Percentiles rank a stretch among this genome's conserved stretches.
phyloP scores from a whole-genome alignment of 2,329 filamentous ascomycete genomes.

The Colletotrichum navitas region DNA sequence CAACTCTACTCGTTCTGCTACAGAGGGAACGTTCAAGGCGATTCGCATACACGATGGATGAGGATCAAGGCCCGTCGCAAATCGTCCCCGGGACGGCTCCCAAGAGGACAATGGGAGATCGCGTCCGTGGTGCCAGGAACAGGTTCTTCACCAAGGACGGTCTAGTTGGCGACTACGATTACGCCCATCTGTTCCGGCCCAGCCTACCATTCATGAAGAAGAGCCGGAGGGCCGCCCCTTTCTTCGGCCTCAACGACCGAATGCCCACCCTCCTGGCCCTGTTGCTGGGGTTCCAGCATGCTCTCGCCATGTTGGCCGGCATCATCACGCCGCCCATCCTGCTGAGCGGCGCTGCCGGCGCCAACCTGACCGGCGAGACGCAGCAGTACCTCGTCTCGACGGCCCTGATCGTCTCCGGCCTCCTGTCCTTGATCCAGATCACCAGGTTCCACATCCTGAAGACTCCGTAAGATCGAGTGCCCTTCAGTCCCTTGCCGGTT shows the following conservation, averaged over 20 bases:
- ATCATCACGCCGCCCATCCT: slow-evolving; percentile 85
- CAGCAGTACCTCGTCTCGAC: slow-evolving; percentile 85
- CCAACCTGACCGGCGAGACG: slow-evolving; percentile 70
- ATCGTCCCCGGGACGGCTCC: slow-evolving; percentile 58
- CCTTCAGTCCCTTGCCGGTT: neutral
- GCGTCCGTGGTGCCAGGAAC: slow-evolving; percentile 51
- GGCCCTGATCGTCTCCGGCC: slow-evolving; percentile 81
- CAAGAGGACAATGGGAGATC: slow-evolving; percentile 50
- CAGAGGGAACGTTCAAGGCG: neutral
- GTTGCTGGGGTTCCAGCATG: slow-evolving; percentile 83
- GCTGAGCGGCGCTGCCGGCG: slow-evolving; percentile 70
- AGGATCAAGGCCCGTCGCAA: slow-evolving; percentile 65
- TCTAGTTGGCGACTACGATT: slow-evolving; percentile 88
- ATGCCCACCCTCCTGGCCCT: slow-evolving; percentile 82
- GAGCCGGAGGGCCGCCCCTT: slow-evolving; percentile 71
- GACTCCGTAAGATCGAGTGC: slow-evolving; percentile 63
- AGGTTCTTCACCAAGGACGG: slow-evolving; percentile 74
- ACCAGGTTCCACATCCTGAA: slow-evolving; percentile 79
- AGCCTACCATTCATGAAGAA: slow-evolving; percentile 86
- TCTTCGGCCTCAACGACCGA: slow-evolving; percentile 84
- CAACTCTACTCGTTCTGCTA: neutral
- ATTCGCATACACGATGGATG: slow-evolving; percentile 60
- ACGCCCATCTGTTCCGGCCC: slow-evolving; percentile 85
- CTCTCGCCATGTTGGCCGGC: slow-evolving; percentile 80
- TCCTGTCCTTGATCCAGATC: slow-evolving; percentile 82